phyloP scores from a whole-genome alignment of 1,139 yeast species.

The Geotrichum citri-aurantii region DNA sequence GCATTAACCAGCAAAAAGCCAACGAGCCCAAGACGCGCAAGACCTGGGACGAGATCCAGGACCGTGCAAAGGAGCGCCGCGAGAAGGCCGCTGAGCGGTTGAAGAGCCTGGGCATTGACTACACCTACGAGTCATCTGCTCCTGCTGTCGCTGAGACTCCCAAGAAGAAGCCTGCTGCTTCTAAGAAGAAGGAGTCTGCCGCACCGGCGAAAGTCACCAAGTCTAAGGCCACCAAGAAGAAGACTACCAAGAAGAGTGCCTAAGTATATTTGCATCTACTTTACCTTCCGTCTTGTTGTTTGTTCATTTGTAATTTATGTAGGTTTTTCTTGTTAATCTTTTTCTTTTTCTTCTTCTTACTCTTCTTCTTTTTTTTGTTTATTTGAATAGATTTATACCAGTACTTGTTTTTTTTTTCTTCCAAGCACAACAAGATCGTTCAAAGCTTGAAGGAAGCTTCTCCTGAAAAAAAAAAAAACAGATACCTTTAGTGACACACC shows the following conservation, averaged over 20 bases:
- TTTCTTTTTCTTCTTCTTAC: neutral
- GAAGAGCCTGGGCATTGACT: slow-evolving; percentile 49
- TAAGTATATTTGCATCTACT: neutral
- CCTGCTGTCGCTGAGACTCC: slow-evolving; percentile 5
- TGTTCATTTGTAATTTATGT: no score
- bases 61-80: slow-evolving; percentile 45
- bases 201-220: slow-evolving; percentile 7
- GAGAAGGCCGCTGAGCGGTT: slow-evolving; percentile 46
- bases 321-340: neutral
- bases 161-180: slow-evolving; percentile 9
- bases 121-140: slow-evolving; percentile 26
- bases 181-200: slow-evolving; percentile 11
- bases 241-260: slow-evolving; percentile 1
- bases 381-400: neutral
- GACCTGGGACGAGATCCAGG: slow-evolving; percentile 54
- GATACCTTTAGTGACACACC: neutral
- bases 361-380: neutral
- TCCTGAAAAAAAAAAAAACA: neutral
- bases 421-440: neutral
- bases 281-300: no score
- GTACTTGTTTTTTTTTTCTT: neutral
- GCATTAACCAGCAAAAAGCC: slow-evolving; percentile 48
- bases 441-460: neutral
- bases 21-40: slow-evolving; percentile 54
- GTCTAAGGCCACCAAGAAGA: slow-evolving; percentile 7